These are phyloP conservation scores for Sparassis latifolia DNA, from an alignment of 1,284 basidiomycete species.

Conservation along the genomic window DNA sequence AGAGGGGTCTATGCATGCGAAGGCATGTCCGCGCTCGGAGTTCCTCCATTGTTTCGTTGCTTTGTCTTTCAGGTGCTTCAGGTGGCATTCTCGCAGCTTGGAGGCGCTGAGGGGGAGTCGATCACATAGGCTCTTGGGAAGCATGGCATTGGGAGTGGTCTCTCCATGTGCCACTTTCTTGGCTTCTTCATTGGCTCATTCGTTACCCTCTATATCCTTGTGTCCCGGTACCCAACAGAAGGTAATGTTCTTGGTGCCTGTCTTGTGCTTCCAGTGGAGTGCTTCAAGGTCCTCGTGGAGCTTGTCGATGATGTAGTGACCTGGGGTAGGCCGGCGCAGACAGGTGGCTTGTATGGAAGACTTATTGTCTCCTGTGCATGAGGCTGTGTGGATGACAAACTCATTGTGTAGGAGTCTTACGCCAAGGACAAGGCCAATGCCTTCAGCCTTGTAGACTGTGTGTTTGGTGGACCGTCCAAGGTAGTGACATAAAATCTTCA, in stretches of 20 bases:
- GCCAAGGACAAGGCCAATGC: constrained; percentile 16
- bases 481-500: constrained; percentile 9
- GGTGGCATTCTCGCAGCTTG: constrained; percentile 4
- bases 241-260: constrained; percentile 5
- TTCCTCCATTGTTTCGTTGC: constrained; percentile 5
- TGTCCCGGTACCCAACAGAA: constrained; percentile 16
- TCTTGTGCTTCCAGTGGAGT: constrained; percentile 1
- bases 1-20: constrained; percentile 3
- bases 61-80: not conserved
- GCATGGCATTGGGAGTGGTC: not conserved
- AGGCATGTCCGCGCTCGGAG: not conserved
- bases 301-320: constrained; percentile 10
- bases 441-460: constrained; percentile 27
- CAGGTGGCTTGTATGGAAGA: constrained; percentile 4
- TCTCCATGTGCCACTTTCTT: constrained; percentile 13
- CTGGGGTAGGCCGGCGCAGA: not conserved
- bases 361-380: constrained; percentile 11
- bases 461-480: constrained; percentile 20
- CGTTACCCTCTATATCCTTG: constrained; percentile 13
- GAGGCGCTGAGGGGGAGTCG: constrained; percentile 10
- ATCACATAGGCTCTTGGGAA: constrained; percentile 7
- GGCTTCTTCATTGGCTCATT: constrained; percentile 11
- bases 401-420: constrained; percentile 5
- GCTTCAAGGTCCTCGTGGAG: constrained; percentile 3
- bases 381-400: not conserved